Evolutionary conservation across 2,329 filamentous ascomycete genomes (phyloP).

Genomic region (Colletotrichum tropicicola): DNA sequence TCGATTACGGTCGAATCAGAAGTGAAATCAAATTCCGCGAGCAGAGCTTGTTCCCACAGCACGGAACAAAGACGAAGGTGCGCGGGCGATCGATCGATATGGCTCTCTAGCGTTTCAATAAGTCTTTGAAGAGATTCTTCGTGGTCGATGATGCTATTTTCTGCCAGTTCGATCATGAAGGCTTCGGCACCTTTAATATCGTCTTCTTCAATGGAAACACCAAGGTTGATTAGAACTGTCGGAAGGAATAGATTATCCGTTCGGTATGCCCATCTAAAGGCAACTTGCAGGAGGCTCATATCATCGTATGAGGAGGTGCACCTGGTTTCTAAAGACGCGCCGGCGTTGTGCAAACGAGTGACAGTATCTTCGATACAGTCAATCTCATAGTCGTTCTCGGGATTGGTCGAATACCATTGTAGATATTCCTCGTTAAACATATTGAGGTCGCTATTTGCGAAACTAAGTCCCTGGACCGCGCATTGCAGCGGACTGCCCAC

Average conservation of each 20-base stretch:
- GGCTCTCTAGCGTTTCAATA: neutral
- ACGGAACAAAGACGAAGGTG: neutral
- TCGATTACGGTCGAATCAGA: neutral
- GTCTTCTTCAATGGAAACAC: neutral
- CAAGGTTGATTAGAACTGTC: neutral
- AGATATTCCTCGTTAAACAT: no score
- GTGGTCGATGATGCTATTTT: no score
- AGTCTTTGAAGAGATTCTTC: neutral
- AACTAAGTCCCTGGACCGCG: neutral
- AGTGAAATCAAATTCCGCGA: neutral
- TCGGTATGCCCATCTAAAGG: neutral
- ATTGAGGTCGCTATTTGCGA: no score
- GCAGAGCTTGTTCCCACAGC: neutral
- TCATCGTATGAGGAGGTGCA: no score
- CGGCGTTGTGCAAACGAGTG: no score
- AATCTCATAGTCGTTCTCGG: no score
- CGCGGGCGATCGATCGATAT: fast-evolving
- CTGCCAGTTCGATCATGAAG: no score
- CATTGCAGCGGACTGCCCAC: neutral
- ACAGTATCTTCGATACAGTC: no score
- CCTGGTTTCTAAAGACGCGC: no score
- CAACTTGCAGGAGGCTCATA: no score
- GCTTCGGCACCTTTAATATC: no score
- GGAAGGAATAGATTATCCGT: neutral
- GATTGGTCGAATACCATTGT: no score